phyloP scores from a whole-genome alignment of 202 grass and related monocot species.

The Elaeis oleifera region DNA sequence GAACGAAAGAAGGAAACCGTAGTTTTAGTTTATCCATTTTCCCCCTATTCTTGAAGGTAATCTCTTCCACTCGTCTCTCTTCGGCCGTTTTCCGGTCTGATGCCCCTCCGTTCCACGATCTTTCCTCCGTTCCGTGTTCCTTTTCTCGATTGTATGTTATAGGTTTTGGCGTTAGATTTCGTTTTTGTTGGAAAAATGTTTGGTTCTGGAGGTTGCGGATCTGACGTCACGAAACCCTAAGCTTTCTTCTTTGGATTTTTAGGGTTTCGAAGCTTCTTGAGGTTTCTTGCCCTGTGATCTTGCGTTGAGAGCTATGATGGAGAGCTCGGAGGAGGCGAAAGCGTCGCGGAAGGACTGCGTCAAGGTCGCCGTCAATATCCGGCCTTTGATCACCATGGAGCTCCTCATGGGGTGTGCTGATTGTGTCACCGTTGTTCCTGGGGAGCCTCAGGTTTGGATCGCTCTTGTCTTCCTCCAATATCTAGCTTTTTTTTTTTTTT shows the following conservation, averaged over 20 bases:
- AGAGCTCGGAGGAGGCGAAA: conserved; percentile 34
- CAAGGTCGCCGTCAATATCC: conserved; percentile 81
- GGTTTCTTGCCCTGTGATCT: no score
- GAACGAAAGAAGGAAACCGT: conserved; percentile 9
- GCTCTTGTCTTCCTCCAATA: neutral
- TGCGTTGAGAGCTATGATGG: conserved; percentile 44
- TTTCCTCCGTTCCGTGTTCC: no score
- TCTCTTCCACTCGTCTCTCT: conserved; percentile 13
- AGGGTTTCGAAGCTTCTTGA: no score
- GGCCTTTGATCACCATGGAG: conserved; percentile 77
- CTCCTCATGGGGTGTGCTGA: conserved; percentile 71
- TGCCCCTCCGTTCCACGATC: neutral
- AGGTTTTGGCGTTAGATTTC: neutral
- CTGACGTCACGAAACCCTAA: neutral
- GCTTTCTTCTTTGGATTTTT: no score
- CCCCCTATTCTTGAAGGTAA: conserved; percentile 1
- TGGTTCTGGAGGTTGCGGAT: neutral
- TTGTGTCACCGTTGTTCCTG: conserved; percentile 54
- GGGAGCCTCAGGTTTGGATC: conserved; percentile 66
- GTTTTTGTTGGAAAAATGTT: conserved; percentile 6
- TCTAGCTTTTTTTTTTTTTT: neutral
- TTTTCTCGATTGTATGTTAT: neutral
- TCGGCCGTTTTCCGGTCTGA: conserved; percentile 7
- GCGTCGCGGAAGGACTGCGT: conserved; percentile 57
- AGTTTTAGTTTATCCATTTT: conserved; percentile 17